A percentile compares a stretch with the other conserved stretches of the same genome.
Conservation (phyloP, 1,284 basidiomycete species). For the Anthracocystis walkeri region DNA sequence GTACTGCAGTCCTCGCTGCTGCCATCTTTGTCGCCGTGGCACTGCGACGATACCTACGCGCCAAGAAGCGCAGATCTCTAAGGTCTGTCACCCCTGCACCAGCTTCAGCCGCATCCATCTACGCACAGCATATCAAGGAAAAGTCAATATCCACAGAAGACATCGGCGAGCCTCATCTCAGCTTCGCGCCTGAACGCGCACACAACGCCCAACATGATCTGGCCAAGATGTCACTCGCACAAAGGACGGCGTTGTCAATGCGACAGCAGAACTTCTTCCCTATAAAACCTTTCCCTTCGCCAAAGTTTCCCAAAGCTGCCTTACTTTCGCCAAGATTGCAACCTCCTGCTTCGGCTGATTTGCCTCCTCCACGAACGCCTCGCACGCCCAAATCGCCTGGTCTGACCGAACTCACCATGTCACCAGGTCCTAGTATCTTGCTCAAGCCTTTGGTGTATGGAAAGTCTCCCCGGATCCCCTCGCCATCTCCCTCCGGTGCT, state of each 20-base stretch:
- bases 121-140: constrained; percentile 26
- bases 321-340: constrained; percentile 45
- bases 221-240: constrained; percentile 31
- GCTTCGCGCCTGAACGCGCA: constrained; percentile 36
- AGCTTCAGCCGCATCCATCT: constrained; percentile 28
- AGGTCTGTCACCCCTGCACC: constrained; percentile 18
- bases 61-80: constrained; percentile 27
- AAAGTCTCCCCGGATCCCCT: constrained; percentile 31
- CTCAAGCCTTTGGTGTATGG: constrained; percentile 43
- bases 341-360: constrained; percentile 19
- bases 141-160: constrained; percentile 43
- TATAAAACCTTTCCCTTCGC: constrained; percentile 17
- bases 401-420: constrained; percentile 46
- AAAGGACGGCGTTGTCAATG: constrained; percentile 30
- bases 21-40: constrained; percentile 42
- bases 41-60: constrained; percentile 37
- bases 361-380: constrained; percentile 18
- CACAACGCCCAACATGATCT: constrained; percentile 31
- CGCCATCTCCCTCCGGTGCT: constrained; percentile 21
- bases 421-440: constrained; percentile 46
- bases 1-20: constrained; percentile 38
- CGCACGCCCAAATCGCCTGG: constrained; percentile 39
- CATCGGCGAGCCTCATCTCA: constrained; percentile 36
- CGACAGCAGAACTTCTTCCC: constrained; percentile 28
- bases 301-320: constrained; percentile 39